Conservation (phyloP, 768 basidiomycete species). For the Calocybe cyanea region DNA sequence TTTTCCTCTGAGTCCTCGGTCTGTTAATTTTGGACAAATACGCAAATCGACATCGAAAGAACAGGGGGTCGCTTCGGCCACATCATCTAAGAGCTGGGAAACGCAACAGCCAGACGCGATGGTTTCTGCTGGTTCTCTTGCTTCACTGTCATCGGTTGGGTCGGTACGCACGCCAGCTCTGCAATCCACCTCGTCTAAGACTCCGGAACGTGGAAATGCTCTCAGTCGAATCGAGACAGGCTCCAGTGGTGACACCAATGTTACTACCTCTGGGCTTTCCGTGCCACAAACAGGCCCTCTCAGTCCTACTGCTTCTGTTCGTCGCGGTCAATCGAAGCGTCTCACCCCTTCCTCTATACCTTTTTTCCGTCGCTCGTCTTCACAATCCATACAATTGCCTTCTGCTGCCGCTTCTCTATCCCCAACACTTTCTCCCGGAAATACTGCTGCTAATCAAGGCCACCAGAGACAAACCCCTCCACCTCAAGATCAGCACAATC, state of each 20-base stretch:
- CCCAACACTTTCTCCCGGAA: constrained; percentile 40
- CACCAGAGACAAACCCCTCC: constrained; percentile 42
- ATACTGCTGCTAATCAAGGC: constrained; percentile 34
- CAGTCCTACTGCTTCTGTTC: constrained; percentile 68
- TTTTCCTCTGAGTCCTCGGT: constrained; percentile 64
- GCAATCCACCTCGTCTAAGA: constrained; percentile 45
- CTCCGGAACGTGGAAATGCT: constrained; percentile 55
- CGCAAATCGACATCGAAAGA: constrained; percentile 73
- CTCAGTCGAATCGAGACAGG: constrained; percentile 71
- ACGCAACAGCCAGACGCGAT: constrained; percentile 72
- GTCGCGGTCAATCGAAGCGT: constrained; percentile 70
- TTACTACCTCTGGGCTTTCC: constrained; percentile 49
- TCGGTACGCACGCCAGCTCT: constrained; percentile 53
- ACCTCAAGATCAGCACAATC: constrained; percentile 50
- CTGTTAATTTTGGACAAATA: constrained; percentile 61
- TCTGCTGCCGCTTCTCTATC: constrained; percentile 50
- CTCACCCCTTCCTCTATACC: constrained; percentile 91
- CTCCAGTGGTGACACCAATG: constrained; percentile 71
- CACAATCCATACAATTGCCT: constrained; percentile 77
- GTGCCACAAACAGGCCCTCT: constrained; percentile 58
- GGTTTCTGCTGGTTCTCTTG: constrained; percentile 72
- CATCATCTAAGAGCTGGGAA: constrained; percentile 53
- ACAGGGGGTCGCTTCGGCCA: constrained; percentile 42
- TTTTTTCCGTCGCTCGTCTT: constrained; percentile 89
- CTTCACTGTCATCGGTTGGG: constrained; percentile 70